phyloP scores from a whole-genome alignment of 768 basidiomycete species.

The Tephrocybe sp. region DNA sequence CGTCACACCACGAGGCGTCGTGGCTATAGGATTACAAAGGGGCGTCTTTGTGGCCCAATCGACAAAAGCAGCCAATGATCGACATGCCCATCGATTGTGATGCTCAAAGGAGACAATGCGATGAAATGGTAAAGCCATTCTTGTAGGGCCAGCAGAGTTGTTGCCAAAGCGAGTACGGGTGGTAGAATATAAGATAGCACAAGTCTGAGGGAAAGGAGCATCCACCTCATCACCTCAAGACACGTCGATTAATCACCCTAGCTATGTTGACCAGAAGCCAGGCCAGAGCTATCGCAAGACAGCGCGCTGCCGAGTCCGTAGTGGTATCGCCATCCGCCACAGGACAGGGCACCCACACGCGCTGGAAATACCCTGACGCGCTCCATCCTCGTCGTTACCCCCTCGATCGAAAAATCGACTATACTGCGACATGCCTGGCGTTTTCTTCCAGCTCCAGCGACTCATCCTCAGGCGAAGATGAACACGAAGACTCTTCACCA shows the following conservation, averaged over 20 bases:
- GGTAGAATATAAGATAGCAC: not conserved
- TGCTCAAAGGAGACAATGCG: not conserved
- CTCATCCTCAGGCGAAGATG: conserved; percentile 1
- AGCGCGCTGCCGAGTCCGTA: not conserved
- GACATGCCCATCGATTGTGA: not conserved
- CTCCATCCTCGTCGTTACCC: not conserved
- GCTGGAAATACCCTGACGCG: conserved; percentile 6
- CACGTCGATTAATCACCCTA: not conserved
- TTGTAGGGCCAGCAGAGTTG: not conserved
- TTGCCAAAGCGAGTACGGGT: not conserved
- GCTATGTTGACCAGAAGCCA: conserved; percentile 16
- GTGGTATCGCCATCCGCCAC: conserved; percentile 8
- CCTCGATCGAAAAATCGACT: not conserved
- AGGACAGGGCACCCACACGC: conserved; percentile 12
- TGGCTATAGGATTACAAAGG: too few relatives aligned
- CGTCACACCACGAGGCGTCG: too few relatives aligned
- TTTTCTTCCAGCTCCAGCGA: conserved; percentile 4
- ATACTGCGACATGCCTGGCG: not conserved
- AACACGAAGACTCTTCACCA: not conserved
- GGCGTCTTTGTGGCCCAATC: not conserved
- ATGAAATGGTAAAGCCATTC: not conserved
- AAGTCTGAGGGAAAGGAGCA: not conserved
- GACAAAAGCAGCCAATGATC: not conserved
- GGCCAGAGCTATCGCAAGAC: conserved; percentile 5
- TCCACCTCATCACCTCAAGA: conserved; percentile 1